phyloP scores from a whole-genome alignment of 2,329 filamentous ascomycete species.

The Xylariomycetidae sp. region DNA sequence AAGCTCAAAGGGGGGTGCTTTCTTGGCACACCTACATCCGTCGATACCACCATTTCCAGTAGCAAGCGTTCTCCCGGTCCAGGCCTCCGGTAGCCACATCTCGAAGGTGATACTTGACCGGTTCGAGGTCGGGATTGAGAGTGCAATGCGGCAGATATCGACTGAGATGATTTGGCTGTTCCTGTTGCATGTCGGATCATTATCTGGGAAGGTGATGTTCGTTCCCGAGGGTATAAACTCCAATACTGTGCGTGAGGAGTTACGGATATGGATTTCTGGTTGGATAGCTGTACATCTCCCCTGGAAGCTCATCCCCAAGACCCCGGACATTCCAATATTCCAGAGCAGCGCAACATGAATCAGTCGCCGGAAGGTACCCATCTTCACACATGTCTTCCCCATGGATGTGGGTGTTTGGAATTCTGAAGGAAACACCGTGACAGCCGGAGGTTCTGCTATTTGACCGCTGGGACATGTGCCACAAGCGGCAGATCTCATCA shows the following conservation, averaged over 20 bases:
- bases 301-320: no score
- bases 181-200: slow-evolving; percentile 14
- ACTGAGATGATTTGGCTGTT: slow-evolving; percentile 8
- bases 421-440: no score
- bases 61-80: slow-evolving; percentile 40
- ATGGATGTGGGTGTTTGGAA: no score
- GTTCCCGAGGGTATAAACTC: slow-evolving; percentile 13
- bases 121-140: slow-evolving; percentile 24
- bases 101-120: slow-evolving; percentile 41
- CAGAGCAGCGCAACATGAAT: no score
- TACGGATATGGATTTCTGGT: slow-evolving; percentile 4
- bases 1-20: neutral
- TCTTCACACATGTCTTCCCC: no score
- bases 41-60: slow-evolving; percentile 45
- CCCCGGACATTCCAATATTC: no score
- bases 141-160: slow-evolving; percentile 25
- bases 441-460: no score
- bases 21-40: slow-evolving; percentile 30
- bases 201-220: slow-evolving; percentile 14
- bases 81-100: slow-evolving; percentile 41
- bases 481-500: no score
- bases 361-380: no score
- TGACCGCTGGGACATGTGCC: no score
- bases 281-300: slow-evolving; percentile 11
- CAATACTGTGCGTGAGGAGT: slow-evolving; percentile 12